Evolutionary conservation across 1,139 yeast species (phyloP).

Genomic region (Torulaspora globosa): DNA sequence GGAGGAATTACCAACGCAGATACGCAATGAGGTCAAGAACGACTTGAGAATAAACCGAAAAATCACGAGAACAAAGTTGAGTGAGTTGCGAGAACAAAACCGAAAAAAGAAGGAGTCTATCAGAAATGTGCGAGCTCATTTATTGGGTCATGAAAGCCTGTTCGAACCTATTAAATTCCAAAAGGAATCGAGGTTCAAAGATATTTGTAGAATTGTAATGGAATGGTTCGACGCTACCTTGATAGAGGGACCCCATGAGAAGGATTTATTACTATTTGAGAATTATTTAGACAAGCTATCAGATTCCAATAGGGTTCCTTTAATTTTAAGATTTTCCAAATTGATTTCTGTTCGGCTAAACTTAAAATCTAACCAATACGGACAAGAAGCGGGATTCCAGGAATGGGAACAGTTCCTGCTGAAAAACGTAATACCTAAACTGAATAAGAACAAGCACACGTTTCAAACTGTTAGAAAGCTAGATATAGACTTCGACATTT

Average conservation of each 20-base stretch:
- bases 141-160: slow-evolving; percentile 22
- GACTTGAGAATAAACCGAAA: slow-evolving; percentile 37
- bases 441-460: slow-evolving; percentile 27
- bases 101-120: slow-evolving; percentile 37
- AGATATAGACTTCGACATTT: slow-evolving; percentile 27
- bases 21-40: slow-evolving; percentile 32
- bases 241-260: slow-evolving; percentile 54
- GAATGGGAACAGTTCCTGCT: slow-evolving; percentile 35
- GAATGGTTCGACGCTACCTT: slow-evolving; percentile 50
- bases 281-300: slow-evolving; percentile 31
- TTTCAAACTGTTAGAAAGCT: slow-evolving; percentile 25
- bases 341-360: slow-evolving; percentile 25
- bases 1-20: slow-evolving; percentile 30
- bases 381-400: slow-evolving; percentile 21
- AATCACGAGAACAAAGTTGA: slow-evolving; percentile 33
- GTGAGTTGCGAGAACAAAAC: slow-evolving; percentile 23
- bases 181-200: slow-evolving; percentile 35
- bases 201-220: slow-evolving; percentile 40
- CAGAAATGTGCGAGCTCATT: slow-evolving; percentile 16
- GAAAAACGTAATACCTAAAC: slow-evolving; percentile 24
- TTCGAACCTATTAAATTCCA: slow-evolving; percentile 41
- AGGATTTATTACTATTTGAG: slow-evolving; percentile 47
- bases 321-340: slow-evolving; percentile 24
- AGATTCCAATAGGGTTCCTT: slow-evolving; percentile 24
- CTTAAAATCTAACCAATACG: slow-evolving; percentile 14